phyloP scores from a whole-genome alignment of 75 land plant species.

The Selaginella tamariscina region DNA sequence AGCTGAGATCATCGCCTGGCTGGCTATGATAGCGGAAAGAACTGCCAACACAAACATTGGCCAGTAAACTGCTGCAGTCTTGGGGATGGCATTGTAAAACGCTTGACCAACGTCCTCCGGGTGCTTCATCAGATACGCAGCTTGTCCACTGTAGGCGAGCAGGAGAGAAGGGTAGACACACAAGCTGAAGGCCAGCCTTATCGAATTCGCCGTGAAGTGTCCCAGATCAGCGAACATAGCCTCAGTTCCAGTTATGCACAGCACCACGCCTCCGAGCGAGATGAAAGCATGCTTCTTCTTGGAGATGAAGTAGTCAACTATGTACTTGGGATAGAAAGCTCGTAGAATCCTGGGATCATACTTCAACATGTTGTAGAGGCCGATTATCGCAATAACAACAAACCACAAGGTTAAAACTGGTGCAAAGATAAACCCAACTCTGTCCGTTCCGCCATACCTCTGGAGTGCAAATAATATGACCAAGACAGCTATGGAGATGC shows the following conservation, averaged over 20 bases:
- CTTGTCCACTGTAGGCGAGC: slow-evolving; percentile 83
- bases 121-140: slow-evolving; percentile 70
- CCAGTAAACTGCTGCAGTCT: neutral
- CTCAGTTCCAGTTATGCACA: slow-evolving; percentile 11
- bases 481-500: slow-evolving; percentile 1
- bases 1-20: slow-evolving; percentile 12
- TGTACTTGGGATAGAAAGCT: slow-evolving; percentile 8
- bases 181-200: slow-evolving; percentile 30
- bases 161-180: slow-evolving; percentile 79
- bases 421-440: slow-evolving; percentile 12
- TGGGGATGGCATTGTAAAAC: slow-evolving; percentile 77
- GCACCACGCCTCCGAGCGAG: slow-evolving; percentile 11
- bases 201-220: slow-evolving; percentile 7
- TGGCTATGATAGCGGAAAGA: neutral
- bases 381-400: slow-evolving; percentile 1
- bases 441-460: slow-evolving; percentile 11
- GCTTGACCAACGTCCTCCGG: slow-evolving; percentile 31
- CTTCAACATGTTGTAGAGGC: neutral
- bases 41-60: slow-evolving; percentile 10
- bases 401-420: slow-evolving; percentile 1
- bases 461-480: neutral
- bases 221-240: slow-evolving; percentile 21
- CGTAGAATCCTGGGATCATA: neutral
- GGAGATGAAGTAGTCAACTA: neutral
- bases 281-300: neutral